Evolutionary conservation across 768 basidiomycete genomes (phyloP), one percentile per base, ranked within the genome.

Genomic region (Tulasnella sp.): DNA sequence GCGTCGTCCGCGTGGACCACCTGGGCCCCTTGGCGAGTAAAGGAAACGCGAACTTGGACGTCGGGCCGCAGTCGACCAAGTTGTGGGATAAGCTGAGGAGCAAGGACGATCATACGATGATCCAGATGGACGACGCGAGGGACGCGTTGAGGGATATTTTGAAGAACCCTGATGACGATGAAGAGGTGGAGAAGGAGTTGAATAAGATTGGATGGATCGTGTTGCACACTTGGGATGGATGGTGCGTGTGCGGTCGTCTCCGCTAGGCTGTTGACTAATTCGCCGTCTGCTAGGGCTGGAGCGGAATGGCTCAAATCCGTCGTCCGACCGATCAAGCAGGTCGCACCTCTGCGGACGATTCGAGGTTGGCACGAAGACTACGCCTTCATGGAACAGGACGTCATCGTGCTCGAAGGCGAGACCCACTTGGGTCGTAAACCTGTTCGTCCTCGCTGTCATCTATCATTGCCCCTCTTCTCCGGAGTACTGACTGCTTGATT

Each of bases 251-350:
- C 54, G 76, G 75, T 3, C 48, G 18, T 37, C 3, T 5, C 72
- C 3, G 41, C 3, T 11, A 3, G 73, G 12, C 20, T 12, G 24
- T 75, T n/a, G 14, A 8, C 40, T 64, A 24, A 31, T n/a, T 1
- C 31, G 11, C 7, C 24, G 12, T 81, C 24, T 77, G 11, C 14
- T 16, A 75, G 88, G 46, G 83, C 86, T n/a, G 86, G 87, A 24
- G 87, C 88, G 87, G 88, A 89, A 31, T 87, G 82, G 81, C 85
- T 87, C 34, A 88, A 89, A 82, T 86, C 87, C 28, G 87, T 88
- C 46, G 86, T 87, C 16, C 83, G 83, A 48, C 87, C 88, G 9
- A 83, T 87, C 77, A 84, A 82, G 50, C 86, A 88, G 83, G 85
- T 87, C 79, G 85, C 84, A 9, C 86, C 85, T 8, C 85, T 85